Evolutionary conservation across 2,329 filamentous ascomycete species (phyloP).

Genomic region (Aspergillus fumigatiaffinis): DNA sequence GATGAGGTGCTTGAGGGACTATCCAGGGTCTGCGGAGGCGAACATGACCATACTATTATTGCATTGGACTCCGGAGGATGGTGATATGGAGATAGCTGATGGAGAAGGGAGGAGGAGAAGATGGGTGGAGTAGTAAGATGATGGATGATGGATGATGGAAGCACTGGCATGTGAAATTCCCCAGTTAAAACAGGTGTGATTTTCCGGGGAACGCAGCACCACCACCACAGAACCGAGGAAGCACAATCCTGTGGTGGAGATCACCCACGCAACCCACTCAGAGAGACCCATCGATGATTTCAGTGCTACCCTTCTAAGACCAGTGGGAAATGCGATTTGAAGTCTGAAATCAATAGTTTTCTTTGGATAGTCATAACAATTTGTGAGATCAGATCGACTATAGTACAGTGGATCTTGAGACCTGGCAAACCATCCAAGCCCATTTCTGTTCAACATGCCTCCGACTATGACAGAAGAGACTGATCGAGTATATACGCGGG

Average conservation of each 20-base stretch:
- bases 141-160: not conserved
- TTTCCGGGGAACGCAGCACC: not conserved
- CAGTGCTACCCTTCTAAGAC: not conserved
- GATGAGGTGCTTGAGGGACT: conserved; percentile 8
- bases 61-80: not conserved
- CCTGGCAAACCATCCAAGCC: not conserved
- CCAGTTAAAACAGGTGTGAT: not conserved
- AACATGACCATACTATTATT: conserved; percentile 16
- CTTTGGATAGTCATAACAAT: not conserved
- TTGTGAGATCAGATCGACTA: not conserved
- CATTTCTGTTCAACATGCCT: not conserved
- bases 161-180: conserved; percentile 18
- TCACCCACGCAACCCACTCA: not conserved
- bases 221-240: not conserved
- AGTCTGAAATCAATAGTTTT: not conserved
- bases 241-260: not conserved
- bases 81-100: not conserved
- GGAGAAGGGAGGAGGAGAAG: not conserved
- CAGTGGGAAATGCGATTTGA: not conserved
- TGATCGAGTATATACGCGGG: not conserved
- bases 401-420: not conserved
- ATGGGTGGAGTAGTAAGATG: not conserved
- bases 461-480: not conserved
- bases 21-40: conserved; percentile 18
- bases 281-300: not conserved